These are phyloP conservation scores for Ochetophila trinervis DNA, from an alignment of 306 rosid genomes.

Conservation along the genomic window DNA sequence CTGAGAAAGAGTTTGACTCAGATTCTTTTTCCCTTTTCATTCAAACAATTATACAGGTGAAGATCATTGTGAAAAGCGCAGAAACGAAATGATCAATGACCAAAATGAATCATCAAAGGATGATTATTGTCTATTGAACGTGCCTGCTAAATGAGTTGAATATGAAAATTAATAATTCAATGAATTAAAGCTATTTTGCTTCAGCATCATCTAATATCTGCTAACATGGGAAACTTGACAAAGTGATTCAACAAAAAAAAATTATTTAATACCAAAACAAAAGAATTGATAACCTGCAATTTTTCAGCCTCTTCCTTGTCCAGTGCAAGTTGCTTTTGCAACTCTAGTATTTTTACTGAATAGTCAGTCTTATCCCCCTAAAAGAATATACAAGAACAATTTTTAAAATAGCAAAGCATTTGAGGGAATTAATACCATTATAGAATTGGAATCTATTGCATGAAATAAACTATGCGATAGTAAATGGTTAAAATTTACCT, in stretches of 20 bases:
- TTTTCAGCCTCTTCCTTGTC: constrained; percentile 90
- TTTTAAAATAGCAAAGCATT: constrained; percentile 7
- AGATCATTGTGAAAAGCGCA: not conserved
- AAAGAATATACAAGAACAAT: constrained; percentile 8
- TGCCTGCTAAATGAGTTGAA: not conserved
- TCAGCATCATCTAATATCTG: too few relatives aligned
- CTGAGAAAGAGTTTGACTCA: constrained; percentile 30
- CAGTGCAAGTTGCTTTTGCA: constrained; percentile 89
- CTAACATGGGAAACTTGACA: too few relatives aligned
- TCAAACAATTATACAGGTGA: too few relatives aligned
- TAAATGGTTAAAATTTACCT: constrained; percentile 37
- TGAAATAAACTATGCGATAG: constrained; percentile 11
- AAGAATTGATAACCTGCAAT: constrained; percentile 56
- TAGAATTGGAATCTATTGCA: constrained; percentile 9
- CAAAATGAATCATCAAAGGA: not conserved
- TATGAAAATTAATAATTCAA: too few relatives aligned
- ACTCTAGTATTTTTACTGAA: constrained; percentile 72
- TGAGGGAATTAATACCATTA: constrained; percentile 3
- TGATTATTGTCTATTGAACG: not conserved
- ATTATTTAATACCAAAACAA: not conserved
- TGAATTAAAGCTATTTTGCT: too few relatives aligned
- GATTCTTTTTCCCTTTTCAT: not conserved
- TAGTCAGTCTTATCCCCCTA: constrained; percentile 87
- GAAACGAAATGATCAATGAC: not conserved
- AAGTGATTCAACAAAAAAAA: not conserved